A percentile compares a stretch with the other conserved stretches of the same genome.
Evolutionary conservation across 495 filamentous ascomycete species (phyloP).

Genomic region (Aspergillus taichungensis): DNA sequence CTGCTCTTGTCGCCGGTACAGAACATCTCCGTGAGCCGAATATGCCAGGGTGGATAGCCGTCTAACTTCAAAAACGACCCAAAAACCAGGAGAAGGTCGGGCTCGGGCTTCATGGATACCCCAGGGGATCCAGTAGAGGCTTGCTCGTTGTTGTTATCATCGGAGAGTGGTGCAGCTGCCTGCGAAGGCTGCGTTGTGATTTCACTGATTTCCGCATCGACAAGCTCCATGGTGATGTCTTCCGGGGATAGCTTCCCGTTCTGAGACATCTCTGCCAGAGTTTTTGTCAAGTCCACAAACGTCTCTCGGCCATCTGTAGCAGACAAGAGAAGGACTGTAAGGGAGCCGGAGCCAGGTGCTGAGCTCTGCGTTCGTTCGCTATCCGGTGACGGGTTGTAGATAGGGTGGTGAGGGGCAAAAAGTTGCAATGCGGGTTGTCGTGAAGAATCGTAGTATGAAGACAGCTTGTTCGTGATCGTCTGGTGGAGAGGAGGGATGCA

Average conservation of each 20-base stretch:
- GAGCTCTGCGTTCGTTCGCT: conserved; percentile 2
- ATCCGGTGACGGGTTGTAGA: conserved; percentile 16
- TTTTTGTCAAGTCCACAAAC: conserved; percentile 90
- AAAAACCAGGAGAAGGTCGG: conserved; percentile 84
- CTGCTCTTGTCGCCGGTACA: conserved; percentile 40
- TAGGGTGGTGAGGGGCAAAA: conserved; percentile 60
- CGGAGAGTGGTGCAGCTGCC: background rate
- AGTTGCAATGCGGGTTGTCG: conserved; percentile 59
- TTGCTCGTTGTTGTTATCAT: background rate
- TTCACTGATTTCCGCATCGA: conserved; percentile 80
- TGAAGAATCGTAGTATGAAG: conserved; percentile 68
- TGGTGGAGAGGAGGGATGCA: conserved; percentile 71
- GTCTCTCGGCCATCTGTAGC: conserved; percentile 85
- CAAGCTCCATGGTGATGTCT: conserved; percentile 76
- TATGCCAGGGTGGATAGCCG: conserved; percentile 95
- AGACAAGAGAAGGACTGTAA: conserved; percentile 81
- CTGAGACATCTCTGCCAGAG: conserved; percentile 89
- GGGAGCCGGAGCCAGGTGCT: conserved; percentile 28
- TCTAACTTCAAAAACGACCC: conserved; percentile 69
- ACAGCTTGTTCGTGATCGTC: conserved; percentile 62
- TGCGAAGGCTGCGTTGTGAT: conserved; percentile 36
- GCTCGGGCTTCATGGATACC: conserved; percentile 47
- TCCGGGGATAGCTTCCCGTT: conserved; percentile 65
- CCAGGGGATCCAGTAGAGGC: background rate
- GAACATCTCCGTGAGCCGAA: conserved; percentile 90